phyloP scores from a whole-genome alignment of 1,139 yeast species.

The Saccharomycopsis hybrid region DNA sequence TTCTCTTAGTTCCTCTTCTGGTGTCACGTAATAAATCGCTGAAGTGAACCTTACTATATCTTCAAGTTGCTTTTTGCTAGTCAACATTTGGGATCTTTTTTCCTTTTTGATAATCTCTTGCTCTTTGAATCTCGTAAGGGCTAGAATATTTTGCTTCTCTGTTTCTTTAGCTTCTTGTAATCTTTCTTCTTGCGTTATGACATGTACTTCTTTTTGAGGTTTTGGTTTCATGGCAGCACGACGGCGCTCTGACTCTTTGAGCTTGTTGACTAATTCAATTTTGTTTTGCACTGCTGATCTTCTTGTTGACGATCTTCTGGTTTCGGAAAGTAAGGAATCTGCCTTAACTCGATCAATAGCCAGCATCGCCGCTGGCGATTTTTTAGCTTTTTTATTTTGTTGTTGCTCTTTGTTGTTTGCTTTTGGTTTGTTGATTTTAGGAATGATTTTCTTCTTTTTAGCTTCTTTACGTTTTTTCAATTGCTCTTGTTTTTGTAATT shows the following conservation, averaged over 20 bases:
- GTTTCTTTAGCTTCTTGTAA: constrained; percentile 82
- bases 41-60: constrained; percentile 50
- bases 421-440: constrained; percentile 45
- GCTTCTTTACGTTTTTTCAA: constrained; percentile 36
- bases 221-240: constrained; percentile 37
- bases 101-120: constrained; percentile 80
- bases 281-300: constrained; percentile 74
- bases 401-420: constrained; percentile 22
- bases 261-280: constrained; percentile 65
- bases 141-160: constrained; percentile 65
- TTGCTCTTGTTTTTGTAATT: constrained; percentile 47
- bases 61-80: constrained; percentile 55
- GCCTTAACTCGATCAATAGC: constrained; percentile 34
- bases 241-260: constrained; percentile 65
- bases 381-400: constrained; percentile 23
- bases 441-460: constrained; percentile 34
- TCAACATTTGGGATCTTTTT: constrained; percentile 64
- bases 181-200: constrained; percentile 79
- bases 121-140: constrained; percentile 71
- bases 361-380: too few species aligned
- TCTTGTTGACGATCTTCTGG: constrained; percentile 73
- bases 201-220: constrained; percentile 34
- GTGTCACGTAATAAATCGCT: constrained; percentile 35
- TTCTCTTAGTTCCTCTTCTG: constrained; percentile 50
- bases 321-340: constrained; percentile 41